Base-by-base conservation (phyloP, 108 stramenopile genomes). In the Skeletonema tropicum region DNA sequence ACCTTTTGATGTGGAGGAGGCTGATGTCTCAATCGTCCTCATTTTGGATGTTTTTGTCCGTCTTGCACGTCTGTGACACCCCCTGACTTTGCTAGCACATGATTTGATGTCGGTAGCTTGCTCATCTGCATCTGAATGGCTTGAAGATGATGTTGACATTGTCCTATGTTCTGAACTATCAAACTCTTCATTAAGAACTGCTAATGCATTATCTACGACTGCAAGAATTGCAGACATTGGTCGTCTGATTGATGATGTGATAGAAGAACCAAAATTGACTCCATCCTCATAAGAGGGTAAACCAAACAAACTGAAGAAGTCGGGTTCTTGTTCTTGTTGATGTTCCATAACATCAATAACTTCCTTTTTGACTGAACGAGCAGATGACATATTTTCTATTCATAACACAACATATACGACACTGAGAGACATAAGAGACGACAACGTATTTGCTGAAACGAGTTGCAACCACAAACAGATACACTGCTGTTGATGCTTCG, bases 141-240 rank as follows among this genome's bases (percentile, higher is more conserved):
- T 25, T 55, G 52, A 55, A 23, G 52, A 55, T 25, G 52, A 55
- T 25, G 2, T 29, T 29, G 52, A 55, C 52, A 23, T 23, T 23
- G 23, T 25, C 6, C 52, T 55, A 23, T 55, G 23, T 55, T 25
- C 52, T 10, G 52, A n/a, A 23, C 21, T 55, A 9, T 74, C 64
- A 57, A 74, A 65, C 57, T 74, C 73, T 74, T 74, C 73, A 57
- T 74, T 66, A 13, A 74, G 33, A 57, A 65, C 63, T 59, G 73
- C 52, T 26, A 74, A 41, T 32, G 73, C 73, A 19, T 52, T 74
- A 52, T 74, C 64, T 25, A 55, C 52, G 14, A 64, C 73, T 41
- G 73, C 55, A 17, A 65, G 65, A 26, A 74, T 57, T 46, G 64
- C 63, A 73, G 52, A 45, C 42, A 45, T 45, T 15, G 42, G 42